Evolutionary conservation across 805 yeast genomes (phyloP).

Genomic region (Sugiyamaella marilandica): DNA sequence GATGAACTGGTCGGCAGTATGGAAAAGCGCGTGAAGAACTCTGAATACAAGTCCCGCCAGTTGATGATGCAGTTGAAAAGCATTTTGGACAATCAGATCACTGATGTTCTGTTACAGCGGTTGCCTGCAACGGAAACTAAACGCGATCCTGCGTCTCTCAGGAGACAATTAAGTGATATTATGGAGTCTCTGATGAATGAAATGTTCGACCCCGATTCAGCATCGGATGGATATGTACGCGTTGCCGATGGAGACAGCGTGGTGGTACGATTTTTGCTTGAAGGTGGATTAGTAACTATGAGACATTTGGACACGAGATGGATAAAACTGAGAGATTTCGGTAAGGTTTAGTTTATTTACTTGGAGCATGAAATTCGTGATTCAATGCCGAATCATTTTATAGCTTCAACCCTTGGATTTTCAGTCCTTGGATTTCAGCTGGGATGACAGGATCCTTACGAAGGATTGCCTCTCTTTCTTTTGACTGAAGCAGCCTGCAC

Average conservation of each 20-base stretch:
- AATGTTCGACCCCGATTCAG: conserved; percentile 13
- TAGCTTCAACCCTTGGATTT: too few relatives aligned
- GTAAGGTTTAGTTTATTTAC: conserved; percentile 1
- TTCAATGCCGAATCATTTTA: too few relatives aligned
- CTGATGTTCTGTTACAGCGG: background rate
- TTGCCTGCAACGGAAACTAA: background rate
- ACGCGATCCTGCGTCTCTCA: background rate
- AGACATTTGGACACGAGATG: conserved; percentile 7
- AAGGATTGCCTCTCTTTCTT: too few relatives aligned
- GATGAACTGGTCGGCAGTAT: background rate
- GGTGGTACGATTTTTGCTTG: conserved; percentile 15
- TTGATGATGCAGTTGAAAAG: background rate
- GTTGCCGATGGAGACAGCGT: conserved; percentile 13
- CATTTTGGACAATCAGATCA: conserved; percentile 6
- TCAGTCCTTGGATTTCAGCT: too few relatives aligned
- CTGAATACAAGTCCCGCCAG: background rate
- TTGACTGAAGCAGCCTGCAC: too few relatives aligned
- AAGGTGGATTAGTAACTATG: conserved; percentile 16
- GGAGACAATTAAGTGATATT: conserved; percentile 1
- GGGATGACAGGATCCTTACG: too few relatives aligned
- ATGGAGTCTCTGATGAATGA: conserved; percentile 17
- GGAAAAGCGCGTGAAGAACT: background rate
- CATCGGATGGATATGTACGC: conserved; percentile 10
- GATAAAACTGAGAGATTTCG: conserved; percentile 20
- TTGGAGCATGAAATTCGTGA: too few relatives aligned